A percentile compares a stretch with the other conserved stretches of the same genome.
These are phyloP conservation scores for Ananas comosus DNA, from an alignment of 176 grass and related monocot genomes.

Conservation along the genomic window DNA sequence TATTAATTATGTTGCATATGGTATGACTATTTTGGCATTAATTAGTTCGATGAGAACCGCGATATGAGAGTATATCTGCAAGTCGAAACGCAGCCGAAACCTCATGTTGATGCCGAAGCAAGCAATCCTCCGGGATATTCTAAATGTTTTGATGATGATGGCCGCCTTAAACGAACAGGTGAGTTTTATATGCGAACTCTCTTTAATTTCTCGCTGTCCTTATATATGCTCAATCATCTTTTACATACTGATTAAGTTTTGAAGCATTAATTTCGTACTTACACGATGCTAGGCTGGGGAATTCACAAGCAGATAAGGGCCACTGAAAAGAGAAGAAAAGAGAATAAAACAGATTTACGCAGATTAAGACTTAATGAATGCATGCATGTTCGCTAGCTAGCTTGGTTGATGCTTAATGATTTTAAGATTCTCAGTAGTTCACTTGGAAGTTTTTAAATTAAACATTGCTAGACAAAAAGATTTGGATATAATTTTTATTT, in stretches of 20 bases:
- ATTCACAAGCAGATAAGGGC: no score
- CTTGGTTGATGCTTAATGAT: no score
- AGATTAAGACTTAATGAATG: no score
- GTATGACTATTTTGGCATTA: neutral
- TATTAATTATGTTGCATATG: no score
- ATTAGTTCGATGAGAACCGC: conserved; percentile 31
- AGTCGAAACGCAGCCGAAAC: conserved; percentile 30
- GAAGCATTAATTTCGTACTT: neutral
- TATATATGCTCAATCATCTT: neutral
- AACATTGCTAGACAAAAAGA: no score
- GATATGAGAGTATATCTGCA: conserved; percentile 47
- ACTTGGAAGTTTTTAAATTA: no score
- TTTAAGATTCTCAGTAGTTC: no score
- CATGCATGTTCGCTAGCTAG: no score
- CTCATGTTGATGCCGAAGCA: conserved; percentile 9
- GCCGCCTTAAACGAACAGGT: conserved; percentile 37
- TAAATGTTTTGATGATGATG: conserved; percentile 48
- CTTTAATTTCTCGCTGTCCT: neutral
- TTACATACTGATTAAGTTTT: neutral
- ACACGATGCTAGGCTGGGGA: no score
- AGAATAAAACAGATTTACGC: no score
- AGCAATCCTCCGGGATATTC: conserved; percentile 7
- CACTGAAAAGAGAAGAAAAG: no score
- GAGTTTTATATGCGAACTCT: neutral
- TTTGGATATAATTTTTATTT: no score